Conservation (phyloP, 169 alveolate species). For the Cryptosporidium parvum region DNA sequence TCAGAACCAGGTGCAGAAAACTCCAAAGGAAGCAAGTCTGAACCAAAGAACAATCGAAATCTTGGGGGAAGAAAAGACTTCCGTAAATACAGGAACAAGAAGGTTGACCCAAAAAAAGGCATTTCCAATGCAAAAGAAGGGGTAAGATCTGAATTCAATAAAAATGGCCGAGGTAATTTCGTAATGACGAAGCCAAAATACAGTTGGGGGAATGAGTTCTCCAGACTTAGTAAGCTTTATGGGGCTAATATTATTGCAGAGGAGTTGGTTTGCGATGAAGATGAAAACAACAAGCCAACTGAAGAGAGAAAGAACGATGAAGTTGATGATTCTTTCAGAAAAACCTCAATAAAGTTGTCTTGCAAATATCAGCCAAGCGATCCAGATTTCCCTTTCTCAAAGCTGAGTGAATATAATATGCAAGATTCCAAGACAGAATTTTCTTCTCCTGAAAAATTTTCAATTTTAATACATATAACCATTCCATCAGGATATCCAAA, state of each 20-base stretch:
- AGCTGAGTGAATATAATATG: slow-evolving; percentile 26
- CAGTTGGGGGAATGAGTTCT: slow-evolving; percentile 30
- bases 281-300: background rate
- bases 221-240: slow-evolving; percentile 10
- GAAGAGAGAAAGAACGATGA: background rate
- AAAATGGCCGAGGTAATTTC: background rate
- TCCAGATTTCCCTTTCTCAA: slow-evolving; percentile 48
- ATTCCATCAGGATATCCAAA: slow-evolving; percentile 62
- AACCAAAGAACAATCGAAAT: background rate
- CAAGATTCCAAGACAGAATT: background rate
- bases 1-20: background rate
- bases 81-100: background rate
- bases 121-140: background rate
- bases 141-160: background rate
- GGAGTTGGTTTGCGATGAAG: background rate
- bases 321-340: slow-evolving; percentile 11
- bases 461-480: slow-evolving; percentile 3
- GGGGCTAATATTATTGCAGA: background rate
- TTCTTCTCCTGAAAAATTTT: slow-evolving; percentile 1
- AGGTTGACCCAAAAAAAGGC: background rate
- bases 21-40: background rate
- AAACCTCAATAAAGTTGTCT: background rate
- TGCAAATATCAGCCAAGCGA: slow-evolving; percentile 37
- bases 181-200: background rate
- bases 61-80: background rate